Evolutionary conservation across 2,329 filamentous ascomycete species (phyloP).

Genomic region (Diaporthe aspalathi): DNA sequence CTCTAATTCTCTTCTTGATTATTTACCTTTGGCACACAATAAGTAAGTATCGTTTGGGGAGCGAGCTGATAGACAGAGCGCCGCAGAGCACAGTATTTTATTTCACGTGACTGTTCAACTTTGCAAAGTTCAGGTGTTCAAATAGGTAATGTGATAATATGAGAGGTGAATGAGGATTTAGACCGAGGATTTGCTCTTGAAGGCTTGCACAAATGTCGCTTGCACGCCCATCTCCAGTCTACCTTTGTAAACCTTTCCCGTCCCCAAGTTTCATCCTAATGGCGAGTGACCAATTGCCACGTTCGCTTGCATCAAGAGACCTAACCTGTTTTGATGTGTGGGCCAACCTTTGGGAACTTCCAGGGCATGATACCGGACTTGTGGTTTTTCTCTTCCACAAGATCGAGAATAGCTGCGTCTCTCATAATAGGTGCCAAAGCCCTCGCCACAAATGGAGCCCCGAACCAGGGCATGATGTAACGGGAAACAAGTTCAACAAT

Average conservation of each 20-base stretch:
- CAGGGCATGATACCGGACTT: neutral
- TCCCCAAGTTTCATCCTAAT: neutral
- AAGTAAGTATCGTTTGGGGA: no score
- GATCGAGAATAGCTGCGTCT: neutral
- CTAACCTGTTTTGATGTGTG: neutral
- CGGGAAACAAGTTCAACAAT: constrained; percentile 7
- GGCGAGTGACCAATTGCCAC: neutral
- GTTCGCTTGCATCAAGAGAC: neutral
- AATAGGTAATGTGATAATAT: neutral
- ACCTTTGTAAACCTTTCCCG: neutral
- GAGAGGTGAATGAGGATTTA: neutral
- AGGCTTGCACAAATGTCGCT: neutral
- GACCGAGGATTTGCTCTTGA: neutral
- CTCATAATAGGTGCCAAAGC: neutral
- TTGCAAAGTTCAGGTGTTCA: neutral
- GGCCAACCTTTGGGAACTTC: neutral
- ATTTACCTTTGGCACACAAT: no score
- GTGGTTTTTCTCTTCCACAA: neutral
- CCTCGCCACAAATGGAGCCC: neutral
- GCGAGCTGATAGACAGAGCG: no score
- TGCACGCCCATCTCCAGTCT: neutral
- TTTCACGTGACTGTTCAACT: no score
- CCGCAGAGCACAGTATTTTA: no score
- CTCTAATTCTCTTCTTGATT: no score
- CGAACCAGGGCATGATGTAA: constrained; percentile 6